Evolutionary conservation across 2,329 filamentous ascomycete genomes (phyloP).

Genomic region (Dryadomyces sulphureus): DNA sequence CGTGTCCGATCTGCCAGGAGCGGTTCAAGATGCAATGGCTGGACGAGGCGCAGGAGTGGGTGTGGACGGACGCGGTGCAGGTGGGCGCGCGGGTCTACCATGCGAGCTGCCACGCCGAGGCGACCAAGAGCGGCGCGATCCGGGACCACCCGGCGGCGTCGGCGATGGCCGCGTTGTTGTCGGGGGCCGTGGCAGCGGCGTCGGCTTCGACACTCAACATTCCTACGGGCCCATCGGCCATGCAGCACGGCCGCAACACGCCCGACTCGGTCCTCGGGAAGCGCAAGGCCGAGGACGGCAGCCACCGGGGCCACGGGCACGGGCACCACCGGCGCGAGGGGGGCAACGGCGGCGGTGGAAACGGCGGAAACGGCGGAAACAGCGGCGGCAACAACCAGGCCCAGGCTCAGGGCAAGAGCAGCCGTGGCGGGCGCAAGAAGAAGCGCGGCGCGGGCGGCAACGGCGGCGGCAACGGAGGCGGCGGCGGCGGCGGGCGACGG

Average conservation of each 20-base stretch:
- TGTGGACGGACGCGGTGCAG: conserved; percentile 80
- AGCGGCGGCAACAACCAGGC: background rate
- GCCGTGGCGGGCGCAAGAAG: conserved; percentile 8
- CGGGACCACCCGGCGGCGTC: conserved; percentile 13
- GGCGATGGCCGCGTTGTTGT: conserved; percentile 7
- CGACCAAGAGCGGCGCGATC: conserved; percentile 45
- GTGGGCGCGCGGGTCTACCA: conserved; percentile 75
- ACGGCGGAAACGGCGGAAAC: background rate
- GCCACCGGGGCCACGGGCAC: background rate
- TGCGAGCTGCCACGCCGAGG: conserved; percentile 76
- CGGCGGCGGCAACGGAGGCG: conserved; percentile 4
- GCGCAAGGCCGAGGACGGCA: conserved; percentile 8
- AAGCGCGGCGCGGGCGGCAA: conserved; percentile 9
- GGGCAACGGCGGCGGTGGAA: background rate
- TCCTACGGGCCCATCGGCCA: background rate
- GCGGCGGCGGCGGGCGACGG: conserved; percentile 5
- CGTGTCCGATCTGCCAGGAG: conserved; percentile 91
- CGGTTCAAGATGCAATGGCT: conserved; percentile 87
- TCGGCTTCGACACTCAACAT: background rate
- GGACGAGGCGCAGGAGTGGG: conserved; percentile 88
- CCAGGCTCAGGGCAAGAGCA: background rate
- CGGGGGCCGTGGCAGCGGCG: conserved; percentile 8
- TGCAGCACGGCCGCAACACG: conserved; percentile 2
- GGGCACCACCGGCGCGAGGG: background rate
- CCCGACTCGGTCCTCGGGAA: conserved; percentile 9